Evolutionary conservation across 208 protist species (phyloP), one percentile per base, ranked within the genome.

Genomic region (Trypanosoma scelopori): DNA sequence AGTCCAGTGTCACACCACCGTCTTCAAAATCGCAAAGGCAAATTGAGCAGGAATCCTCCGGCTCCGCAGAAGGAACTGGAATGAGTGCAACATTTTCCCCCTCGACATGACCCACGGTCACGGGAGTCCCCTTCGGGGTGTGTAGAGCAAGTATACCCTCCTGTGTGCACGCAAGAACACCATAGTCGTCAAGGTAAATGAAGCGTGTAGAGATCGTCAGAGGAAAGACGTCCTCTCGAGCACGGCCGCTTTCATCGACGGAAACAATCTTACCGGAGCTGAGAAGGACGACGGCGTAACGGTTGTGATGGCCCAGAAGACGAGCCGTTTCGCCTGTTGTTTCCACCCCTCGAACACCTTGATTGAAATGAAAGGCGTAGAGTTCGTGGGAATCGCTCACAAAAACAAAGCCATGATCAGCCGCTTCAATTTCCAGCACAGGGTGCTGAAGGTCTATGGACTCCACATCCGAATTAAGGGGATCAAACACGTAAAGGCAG

Each of bases 1-100:
- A 95, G 65, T 95, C 90, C 0, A 95, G 66, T 20, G 84, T 91
- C 5, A 95, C 30, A 55, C 90, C 83, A 25, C 69, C 78, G 32
- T 81, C 77, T 22, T 92, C 86, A 50, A 93, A 88, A 60, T 91
- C 85, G 51, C 85, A 92, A 56, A 93, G 66, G 75, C 89, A 95
- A 59, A 95, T 71, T 13, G 74, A 76, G 66, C 89, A 95, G 42
- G 76, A 51, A 42, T 58, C 48, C 47, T 79, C 82, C 18, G 60
- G 16, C 6, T 51, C 43, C 6, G 55, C n/a, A 20, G 16, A 43
- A 25, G 67, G 64, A 22, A 68, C 41, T 35, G n/a, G 27, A 59
- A 67, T 28, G 0, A 64, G 28, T 37, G 39, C 45, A 23, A 64
- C 15, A 1, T 46, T 37, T 1, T 42, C 3, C 28, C 46, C 55